These are phyloP conservation scores for Fragosphaeria purpurea DNA, from an alignment of 2,329 filamentous ascomycete genomes.

Conservation along the genomic window DNA sequence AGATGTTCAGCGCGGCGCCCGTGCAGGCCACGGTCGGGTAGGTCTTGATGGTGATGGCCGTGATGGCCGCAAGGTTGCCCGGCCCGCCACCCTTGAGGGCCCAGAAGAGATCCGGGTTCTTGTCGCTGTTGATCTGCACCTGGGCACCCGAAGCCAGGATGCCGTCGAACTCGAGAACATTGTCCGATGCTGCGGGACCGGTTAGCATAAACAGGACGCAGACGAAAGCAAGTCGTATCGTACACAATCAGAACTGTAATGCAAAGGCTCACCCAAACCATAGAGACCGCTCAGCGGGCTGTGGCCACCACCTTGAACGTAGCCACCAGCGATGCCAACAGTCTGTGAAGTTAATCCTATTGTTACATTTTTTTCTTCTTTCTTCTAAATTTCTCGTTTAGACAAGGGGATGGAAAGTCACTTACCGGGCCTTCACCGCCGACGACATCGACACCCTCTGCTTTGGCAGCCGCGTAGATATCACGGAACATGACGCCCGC, in stretches of 20 bases:
- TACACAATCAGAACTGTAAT: not conserved
- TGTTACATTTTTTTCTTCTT: too few relatives aligned
- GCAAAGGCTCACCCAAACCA: constrained; percentile 17
- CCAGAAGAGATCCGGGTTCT: constrained; percentile 47
- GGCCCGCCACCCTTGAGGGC: constrained; percentile 42
- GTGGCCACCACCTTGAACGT: constrained; percentile 41
- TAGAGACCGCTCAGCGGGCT: constrained; percentile 31
- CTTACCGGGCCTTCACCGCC: constrained; percentile 35
- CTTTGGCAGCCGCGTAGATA: constrained; percentile 29
- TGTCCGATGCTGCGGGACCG: constrained; percentile 30
- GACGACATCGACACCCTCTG: constrained; percentile 31
- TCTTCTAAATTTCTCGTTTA: too few relatives aligned
- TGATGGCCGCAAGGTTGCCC: constrained; percentile 41
- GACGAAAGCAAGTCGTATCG: not conserved
- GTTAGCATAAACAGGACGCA: not conserved
- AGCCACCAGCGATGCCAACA: constrained; percentile 39
- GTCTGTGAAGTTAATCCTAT: not conserved
- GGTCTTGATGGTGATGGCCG: constrained; percentile 42
- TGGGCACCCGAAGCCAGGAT: constrained; percentile 34
- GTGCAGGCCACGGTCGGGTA: constrained; percentile 21
- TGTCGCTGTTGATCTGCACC: constrained; percentile 31
- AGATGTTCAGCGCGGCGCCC: constrained; percentile 3
- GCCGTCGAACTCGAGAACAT: constrained; percentile 35
- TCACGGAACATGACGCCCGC: constrained; percentile 38
- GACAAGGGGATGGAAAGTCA: not conserved